Base-by-base conservation (phyloP, 768 basidiomycete species). In the Mycena metata region DNA sequence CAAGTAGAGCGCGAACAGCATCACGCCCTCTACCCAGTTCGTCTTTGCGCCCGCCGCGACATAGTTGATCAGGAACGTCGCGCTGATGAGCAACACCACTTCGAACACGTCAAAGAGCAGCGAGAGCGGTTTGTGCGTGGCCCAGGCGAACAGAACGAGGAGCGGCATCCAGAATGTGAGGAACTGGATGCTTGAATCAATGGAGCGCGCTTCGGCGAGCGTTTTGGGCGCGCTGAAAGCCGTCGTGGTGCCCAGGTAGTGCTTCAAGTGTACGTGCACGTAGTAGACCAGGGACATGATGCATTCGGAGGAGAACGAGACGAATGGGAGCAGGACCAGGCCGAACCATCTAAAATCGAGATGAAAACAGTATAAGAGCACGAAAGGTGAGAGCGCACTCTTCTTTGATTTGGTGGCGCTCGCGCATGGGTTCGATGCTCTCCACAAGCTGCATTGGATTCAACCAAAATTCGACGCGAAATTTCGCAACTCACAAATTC, bases 121-220 rank as follows among this genome's bases (percentile, higher is more conserved):
- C 13, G 83, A 80, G 75, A 93, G 77, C 0, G 91, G 91, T 74
- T 83, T 90, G 63, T 78, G 69, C 6, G 81, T 82, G 85, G 87
- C 88, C 92, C 92, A 94, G 0, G 84, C 89, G 24, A 92, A 79
- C 26, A 94, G 74, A 7, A 91, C 85, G 52, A 93, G 75, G 69
- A 92, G 82, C 0, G 92, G 92, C 86, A 90, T 90, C 92, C 92
- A 94, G 78, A 92, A 91, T 11, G 93, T 81, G 15, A 85, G 83
- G 76, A 94, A 92, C 73, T 94, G 92, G 65, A 93, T 91, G 74
- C 89, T 90, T 52, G 92, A 83, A 74, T 94, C 92, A 67, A 94
- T 93, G 12, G 91, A 89, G 33, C 89, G 84, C 4, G 84, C 89
- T 74, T 87, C 87, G 0, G 92, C 92, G n/a, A 91, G 81, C 16